Conservation (phyloP, 1,284 basidiomycete species). For the Pyrrhoderma noxium region DNA sequence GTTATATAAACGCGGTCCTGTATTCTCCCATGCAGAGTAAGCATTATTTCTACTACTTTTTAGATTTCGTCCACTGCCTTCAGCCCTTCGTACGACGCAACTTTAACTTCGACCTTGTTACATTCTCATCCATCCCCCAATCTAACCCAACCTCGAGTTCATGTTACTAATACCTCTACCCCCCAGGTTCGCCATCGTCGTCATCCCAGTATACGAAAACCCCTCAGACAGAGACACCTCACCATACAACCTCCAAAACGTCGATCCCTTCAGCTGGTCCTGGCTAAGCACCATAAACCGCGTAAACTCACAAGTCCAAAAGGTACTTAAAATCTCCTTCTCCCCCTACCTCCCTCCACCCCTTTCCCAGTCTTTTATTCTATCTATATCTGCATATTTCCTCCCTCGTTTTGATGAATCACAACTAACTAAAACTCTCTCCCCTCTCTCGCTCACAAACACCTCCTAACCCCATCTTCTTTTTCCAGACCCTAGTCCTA, state of each 20-base stretch:
- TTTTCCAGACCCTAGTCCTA: constrained; percentile 73
- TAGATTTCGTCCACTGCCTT: not conserved
- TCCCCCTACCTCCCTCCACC: not conserved
- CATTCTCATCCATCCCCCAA: too few species aligned
- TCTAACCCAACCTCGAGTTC: too few species aligned
- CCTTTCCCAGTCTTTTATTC: too few species aligned
- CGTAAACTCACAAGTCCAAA: constrained; percentile 95
- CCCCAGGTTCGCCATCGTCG: constrained; percentile 78
- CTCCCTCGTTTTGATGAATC: too few species aligned
- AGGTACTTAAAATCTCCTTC: constrained; percentile 41
- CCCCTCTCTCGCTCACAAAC: too few species aligned
- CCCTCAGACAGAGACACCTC: constrained; percentile 59
- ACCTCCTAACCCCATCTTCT: not conserved
- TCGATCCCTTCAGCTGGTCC: constrained; percentile 80
- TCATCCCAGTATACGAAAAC: constrained; percentile 88
- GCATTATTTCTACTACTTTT: constrained; percentile 26
- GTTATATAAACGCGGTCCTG: constrained; percentile 91
- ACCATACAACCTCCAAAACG: constrained; percentile 53
- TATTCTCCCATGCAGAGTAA: constrained; percentile 93
- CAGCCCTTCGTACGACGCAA: too few species aligned
- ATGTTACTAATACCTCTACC: not conserved
- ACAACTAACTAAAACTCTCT: too few species aligned
- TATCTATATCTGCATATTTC: too few species aligned
- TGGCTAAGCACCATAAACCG: constrained; percentile 97
- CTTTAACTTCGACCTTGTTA: too few species aligned